These are phyloP conservation scores for Rhynchosporium graminicola DNA, from an alignment of 2,329 filamentous ascomycete species.

Conservation along the genomic window DNA sequence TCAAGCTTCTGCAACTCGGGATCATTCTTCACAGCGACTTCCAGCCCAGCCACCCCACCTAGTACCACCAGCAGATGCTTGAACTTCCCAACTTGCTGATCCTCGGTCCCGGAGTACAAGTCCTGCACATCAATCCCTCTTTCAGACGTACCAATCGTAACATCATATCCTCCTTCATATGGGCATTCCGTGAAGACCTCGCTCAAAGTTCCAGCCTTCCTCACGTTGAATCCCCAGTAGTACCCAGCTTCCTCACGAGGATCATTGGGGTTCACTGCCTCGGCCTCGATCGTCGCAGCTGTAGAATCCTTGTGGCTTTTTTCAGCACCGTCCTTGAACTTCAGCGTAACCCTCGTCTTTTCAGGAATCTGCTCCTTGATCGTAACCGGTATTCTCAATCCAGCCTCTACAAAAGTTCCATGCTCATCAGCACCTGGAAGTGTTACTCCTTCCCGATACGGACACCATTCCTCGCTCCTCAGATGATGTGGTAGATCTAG, in stretches of 20 bases:
- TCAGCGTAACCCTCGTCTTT: slow-evolving; percentile 73
- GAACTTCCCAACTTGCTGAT: slow-evolving; percentile 47
- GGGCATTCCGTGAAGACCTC: slow-evolving; percentile 75
- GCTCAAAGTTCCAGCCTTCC: slow-evolving; percentile 66
- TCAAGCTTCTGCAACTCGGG: slow-evolving; percentile 55
- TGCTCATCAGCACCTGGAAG: slow-evolving; percentile 47
- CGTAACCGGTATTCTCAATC: slow-evolving; percentile 53
- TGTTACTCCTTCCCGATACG: slow-evolving; percentile 77
- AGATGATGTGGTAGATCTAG: slow-evolving; percentile 87
- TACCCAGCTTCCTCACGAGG: slow-evolving; percentile 77
- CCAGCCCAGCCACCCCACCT: slow-evolving; percentile 77
- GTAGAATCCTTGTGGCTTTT: slow-evolving; percentile 40
- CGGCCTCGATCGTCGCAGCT: slow-evolving; percentile 43
- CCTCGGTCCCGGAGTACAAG: slow-evolving; percentile 35
- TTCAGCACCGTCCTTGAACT: slow-evolving; percentile 53
- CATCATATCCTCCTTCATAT: slow-evolving; percentile 76
- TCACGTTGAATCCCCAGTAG: slow-evolving; percentile 82
- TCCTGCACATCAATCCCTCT: slow-evolving; percentile 53
- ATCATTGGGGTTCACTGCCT: slow-evolving; percentile 65
- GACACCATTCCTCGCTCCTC: slow-evolving; percentile 73
- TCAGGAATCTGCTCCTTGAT: slow-evolving; percentile 56
- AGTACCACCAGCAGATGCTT: slow-evolving; percentile 77
- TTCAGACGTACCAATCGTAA: slow-evolving; percentile 83
- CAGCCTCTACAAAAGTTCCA: slow-evolving; percentile 59
- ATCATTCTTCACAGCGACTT: slow-evolving; percentile 69